Conservation (phyloP, 306 rosid genomes). For the Medicago arabica region DNA sequence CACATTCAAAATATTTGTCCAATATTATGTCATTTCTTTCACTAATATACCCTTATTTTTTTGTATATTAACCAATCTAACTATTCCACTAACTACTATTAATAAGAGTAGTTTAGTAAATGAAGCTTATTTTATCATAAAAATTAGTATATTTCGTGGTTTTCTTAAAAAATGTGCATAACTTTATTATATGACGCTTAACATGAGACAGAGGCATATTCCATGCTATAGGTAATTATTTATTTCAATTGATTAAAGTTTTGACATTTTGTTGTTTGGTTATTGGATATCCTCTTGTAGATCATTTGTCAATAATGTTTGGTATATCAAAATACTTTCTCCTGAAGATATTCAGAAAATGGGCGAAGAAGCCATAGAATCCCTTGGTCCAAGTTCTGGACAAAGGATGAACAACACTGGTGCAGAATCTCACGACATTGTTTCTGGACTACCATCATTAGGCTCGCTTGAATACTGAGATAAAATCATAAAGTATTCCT, state of each 20-base stretch:
- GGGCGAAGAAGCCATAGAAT: conserved; percentile 70
- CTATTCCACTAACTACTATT: too few relatives aligned
- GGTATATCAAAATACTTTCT: conserved; percentile 89
- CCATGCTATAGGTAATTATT: conserved; percentile 15
- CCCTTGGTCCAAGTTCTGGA: conserved; percentile 63
- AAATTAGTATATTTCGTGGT: too few relatives aligned
- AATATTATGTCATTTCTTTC: too few relatives aligned
- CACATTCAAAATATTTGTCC: too few relatives aligned
- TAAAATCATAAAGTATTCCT: conserved; percentile 29
- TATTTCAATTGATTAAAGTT: conserved; percentile 21
- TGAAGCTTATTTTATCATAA: too few relatives aligned
- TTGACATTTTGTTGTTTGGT: conserved; percentile 37
- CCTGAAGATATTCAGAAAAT: conserved; percentile 83
- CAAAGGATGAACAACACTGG: conserved; percentile 57
- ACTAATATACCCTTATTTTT: too few relatives aligned
- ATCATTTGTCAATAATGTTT: conserved; percentile 81
- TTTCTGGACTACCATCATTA: conserved; percentile 64
- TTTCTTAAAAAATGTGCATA: too few relatives aligned
- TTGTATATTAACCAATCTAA: too few relatives aligned
- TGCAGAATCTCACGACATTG: conserved; percentile 57
- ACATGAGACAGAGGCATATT: background rate
- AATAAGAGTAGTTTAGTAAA: too few relatives aligned
- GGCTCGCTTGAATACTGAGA: conserved; percentile 69
- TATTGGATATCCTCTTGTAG: conserved; percentile 51
- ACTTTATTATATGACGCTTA: too few relatives aligned